A percentile compares a stretch with the other conserved stretches of the same genome.
phyloP scores from a whole-genome alignment of 1,284 basidiomycete species.

The Apiotrichum brassicae region DNA sequence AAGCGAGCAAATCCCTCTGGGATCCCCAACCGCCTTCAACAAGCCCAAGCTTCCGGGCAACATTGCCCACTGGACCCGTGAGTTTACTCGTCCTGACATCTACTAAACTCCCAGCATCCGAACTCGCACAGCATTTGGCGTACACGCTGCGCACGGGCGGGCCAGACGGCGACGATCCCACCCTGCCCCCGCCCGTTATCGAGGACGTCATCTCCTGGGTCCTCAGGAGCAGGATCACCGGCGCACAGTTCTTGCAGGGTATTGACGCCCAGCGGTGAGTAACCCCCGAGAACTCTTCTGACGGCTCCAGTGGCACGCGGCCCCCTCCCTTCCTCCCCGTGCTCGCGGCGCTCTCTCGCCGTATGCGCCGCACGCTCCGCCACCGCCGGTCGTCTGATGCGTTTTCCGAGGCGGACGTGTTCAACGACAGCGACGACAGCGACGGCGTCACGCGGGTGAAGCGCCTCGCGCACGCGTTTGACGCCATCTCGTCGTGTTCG shows the following conservation, averaged over 20 bases:
- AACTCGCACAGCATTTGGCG: constrained; percentile 33
- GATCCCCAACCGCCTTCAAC: not conserved
- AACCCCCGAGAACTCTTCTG: too few species aligned
- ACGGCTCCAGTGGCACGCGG: constrained; percentile 19
- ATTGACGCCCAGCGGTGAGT: constrained; percentile 27
- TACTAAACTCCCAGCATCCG: constrained; percentile 16
- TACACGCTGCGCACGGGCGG: constrained; percentile 38
- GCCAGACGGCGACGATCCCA: constrained; percentile 28
- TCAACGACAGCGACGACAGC: constrained; percentile 9
- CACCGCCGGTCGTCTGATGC: constrained; percentile 17
- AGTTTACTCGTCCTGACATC: constrained; percentile 1
- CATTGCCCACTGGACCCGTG: constrained; percentile 35
- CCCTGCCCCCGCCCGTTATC: constrained; percentile 32
- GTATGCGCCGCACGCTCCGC: constrained; percentile 25
- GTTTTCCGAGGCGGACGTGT: constrained; percentile 29
- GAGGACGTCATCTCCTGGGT: constrained; percentile 43
- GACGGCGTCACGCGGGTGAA: constrained; percentile 29
- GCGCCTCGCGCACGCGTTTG: constrained; percentile 34
- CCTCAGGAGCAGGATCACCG: constrained; percentile 32
- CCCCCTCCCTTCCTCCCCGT: constrained; percentile 41
- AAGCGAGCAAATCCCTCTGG: not conserved
- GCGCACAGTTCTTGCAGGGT: constrained; percentile 29
- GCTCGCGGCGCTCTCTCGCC: constrained; percentile 31
- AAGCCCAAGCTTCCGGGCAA: constrained; percentile 20
- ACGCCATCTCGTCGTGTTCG: constrained; percentile 27